Conservation (phyloP, 2,329 filamentous ascomycete genomes). For the Pseudogymnoascus sp. region DNA sequence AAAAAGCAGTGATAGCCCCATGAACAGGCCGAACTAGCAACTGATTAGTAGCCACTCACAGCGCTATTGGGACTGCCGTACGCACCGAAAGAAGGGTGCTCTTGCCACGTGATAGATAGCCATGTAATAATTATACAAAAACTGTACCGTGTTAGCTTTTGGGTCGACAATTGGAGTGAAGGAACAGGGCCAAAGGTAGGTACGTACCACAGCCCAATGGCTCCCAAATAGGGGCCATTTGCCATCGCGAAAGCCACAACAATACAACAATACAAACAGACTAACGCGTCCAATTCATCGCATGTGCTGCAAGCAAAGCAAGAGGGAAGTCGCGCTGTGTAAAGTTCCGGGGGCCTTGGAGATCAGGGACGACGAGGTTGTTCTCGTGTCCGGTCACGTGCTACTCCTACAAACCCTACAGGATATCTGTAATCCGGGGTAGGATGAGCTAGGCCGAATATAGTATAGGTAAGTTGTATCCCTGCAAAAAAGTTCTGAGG, state of each 20-base stretch:
- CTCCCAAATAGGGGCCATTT: constrained; percentile 2
- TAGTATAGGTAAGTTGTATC: neutral
- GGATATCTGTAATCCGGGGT: constrained; percentile 3
- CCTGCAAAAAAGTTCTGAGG: constrained; percentile 8
- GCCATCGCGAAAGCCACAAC: neutral
- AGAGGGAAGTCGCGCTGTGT: neutral
- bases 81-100: constrained; percentile 6
- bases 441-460: neutral
- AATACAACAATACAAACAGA: neutral
- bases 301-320: neutral
- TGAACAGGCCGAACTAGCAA: neutral
- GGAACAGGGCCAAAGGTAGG: neutral
- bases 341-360: neutral
- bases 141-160: neutral
- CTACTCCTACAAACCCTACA: no score
- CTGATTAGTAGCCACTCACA: neutral
- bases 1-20: neutral
- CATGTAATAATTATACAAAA: constrained; percentile 8
- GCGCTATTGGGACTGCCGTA: neutral
- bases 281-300: neutral
- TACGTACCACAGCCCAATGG: constrained; percentile 4
- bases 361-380: neutral
- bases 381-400: neutral
- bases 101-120: constrained; percentile 4
- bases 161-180: neutral